Conservation (phyloP, 1,139 yeast genomes). For the Suhomyces ambrosiae region DNA sequence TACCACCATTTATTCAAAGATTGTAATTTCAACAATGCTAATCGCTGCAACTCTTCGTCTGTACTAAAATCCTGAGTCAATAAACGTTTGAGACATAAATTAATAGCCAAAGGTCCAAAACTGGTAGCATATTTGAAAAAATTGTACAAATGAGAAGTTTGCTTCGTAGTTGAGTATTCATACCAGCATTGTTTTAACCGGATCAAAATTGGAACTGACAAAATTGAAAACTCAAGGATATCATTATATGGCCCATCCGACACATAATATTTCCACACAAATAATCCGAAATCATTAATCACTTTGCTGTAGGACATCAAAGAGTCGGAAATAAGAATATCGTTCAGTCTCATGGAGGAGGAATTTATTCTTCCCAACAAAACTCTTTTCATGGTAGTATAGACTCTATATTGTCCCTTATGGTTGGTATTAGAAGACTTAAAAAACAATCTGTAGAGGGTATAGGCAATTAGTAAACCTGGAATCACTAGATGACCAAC, state of each 20-base stretch:
- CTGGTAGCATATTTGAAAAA: conserved; percentile 73
- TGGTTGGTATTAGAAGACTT: conserved; percentile 10
- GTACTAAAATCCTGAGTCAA: conserved; percentile 12
- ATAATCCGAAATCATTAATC: conserved; percentile 64
- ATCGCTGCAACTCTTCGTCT: conserved; percentile 10
- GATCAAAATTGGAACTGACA: conserved; percentile 65
- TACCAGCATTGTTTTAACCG: conserved; percentile 79
- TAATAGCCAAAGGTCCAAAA: conserved; percentile 61
- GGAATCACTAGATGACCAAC: conserved; percentile 11
- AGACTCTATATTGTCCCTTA: conserved; percentile 46
- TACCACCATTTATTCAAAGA: conserved; percentile 50
- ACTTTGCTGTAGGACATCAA: conserved; percentile 79
- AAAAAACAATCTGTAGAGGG: conserved; percentile 16
- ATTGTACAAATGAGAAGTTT: conserved; percentile 65
- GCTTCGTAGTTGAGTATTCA: conserved; percentile 58
- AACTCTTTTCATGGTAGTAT: conserved; percentile 55
- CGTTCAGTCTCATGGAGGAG: conserved; percentile 65
- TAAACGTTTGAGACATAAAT: conserved; percentile 36
- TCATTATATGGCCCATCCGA: conserved; percentile 29
- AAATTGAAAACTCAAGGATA: conserved; percentile 50
- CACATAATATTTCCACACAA: conserved; percentile 37
- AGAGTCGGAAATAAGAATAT: conserved; percentile 78
- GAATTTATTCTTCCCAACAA: conserved; percentile 58
- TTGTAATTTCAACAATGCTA: conserved; percentile 16
- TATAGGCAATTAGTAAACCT: conserved; percentile 12